These are phyloP conservation scores for Apophysomyces trapeziformis DNA, from an alignment of 371 early-diverging fungal species.

Conservation along the genomic window DNA sequence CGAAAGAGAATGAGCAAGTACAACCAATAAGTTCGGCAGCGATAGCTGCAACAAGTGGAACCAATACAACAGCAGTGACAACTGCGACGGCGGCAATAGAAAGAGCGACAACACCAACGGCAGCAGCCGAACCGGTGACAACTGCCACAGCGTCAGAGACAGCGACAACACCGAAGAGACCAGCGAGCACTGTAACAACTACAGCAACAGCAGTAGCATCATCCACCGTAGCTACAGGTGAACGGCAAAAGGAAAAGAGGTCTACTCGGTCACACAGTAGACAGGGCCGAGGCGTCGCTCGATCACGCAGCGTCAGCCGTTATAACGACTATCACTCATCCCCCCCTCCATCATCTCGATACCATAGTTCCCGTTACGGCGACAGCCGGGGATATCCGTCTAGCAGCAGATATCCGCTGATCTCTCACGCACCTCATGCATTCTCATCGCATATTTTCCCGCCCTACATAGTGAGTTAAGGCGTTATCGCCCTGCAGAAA, in stretches of 20 bases:
- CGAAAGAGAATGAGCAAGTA: background rate
- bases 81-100: too few relatives aligned
- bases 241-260: slow-evolving; percentile 9
- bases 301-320: slow-evolving; percentile 33
- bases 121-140: background rate
- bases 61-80: too few relatives aligned
- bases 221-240: background rate
- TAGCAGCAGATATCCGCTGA: slow-evolving; percentile 10
- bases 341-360: slow-evolving; percentile 13
- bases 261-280: slow-evolving; percentile 18
- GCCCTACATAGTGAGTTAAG: slow-evolving; percentile 7
- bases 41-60: too few relatives aligned
- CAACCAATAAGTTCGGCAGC: too few relatives aligned
- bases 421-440: slow-evolving; percentile 15
- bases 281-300: slow-evolving; percentile 21
- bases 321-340: slow-evolving; percentile 15
- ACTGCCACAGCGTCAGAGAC: background rate
- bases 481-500: slow-evolving; percentile 13
- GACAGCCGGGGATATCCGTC: slow-evolving; percentile 13
- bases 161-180: background rate
- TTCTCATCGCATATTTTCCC: slow-evolving; percentile 16
- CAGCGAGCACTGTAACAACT: background rate
- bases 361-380: slow-evolving; percentile 27
- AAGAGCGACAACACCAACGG: too few relatives aligned
- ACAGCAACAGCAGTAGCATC: slow-evolving; percentile 14